Evolutionary conservation across 306 rosid genomes (phyloP).

Genomic region (Chamaecrista fasciculata): DNA sequence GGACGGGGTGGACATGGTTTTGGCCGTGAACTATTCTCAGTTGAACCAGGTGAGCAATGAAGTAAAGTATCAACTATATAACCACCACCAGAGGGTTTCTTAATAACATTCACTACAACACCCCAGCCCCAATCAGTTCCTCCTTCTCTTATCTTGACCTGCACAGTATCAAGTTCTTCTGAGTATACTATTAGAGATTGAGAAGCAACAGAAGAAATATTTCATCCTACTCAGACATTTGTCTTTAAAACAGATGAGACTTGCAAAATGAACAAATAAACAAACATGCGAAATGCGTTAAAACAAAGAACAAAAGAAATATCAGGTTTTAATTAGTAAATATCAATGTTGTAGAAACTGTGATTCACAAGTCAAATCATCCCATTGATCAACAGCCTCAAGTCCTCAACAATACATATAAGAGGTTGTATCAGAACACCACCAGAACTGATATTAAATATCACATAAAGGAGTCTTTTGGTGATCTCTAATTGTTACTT

Average conservation of each 20-base stretch:
- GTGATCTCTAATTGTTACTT: background rate
- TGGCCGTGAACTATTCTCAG: slow-evolving; percentile 75
- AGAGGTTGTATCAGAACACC: background rate
- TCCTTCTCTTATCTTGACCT: slow-evolving; percentile 94
- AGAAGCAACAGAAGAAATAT: background rate
- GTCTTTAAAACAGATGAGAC: background rate
- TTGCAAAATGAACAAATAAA: background rate
- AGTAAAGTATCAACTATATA: slow-evolving; percentile 92
- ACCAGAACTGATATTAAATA: background rate
- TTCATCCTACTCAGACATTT: background rate
- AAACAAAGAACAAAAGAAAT: background rate
- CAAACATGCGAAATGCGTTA: background rate
- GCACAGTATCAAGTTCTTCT: slow-evolving; percentile 27
- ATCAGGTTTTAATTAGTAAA: background rate
- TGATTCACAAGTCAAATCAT: background rate
- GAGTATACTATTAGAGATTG: background rate
- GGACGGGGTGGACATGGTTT: slow-evolving; percentile 94
- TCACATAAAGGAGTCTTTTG: background rate
- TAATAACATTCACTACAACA: slow-evolving; percentile 90
- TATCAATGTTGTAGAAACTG: background rate
- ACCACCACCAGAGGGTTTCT: slow-evolving; percentile 81
- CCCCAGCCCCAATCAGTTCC: slow-evolving; percentile 99
- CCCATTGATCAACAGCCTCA: background rate
- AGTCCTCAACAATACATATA: background rate
- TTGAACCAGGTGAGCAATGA: slow-evolving; percentile 81